phyloP scores from a whole-genome alignment of 2,329 filamentous ascomycete species.

The Cladophialophora psammophila region DNA sequence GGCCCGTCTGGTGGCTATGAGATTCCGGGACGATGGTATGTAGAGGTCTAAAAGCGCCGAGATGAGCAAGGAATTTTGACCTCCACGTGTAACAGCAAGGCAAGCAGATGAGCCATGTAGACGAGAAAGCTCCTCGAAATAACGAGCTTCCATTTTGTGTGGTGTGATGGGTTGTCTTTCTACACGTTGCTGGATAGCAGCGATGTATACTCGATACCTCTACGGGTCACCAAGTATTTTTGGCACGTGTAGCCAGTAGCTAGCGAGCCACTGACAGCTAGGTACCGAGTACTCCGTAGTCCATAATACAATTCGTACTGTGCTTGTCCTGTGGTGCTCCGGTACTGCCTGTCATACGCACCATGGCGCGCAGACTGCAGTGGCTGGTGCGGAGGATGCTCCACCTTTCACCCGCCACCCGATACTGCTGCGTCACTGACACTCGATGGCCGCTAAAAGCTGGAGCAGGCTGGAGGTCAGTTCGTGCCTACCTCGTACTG shows the following conservation, averaged over 20 bases:
- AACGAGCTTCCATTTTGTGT: constrained; percentile 17
- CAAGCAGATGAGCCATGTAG: constrained; percentile 22
- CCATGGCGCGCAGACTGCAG: not conserved
- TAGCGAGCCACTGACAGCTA: too few relatives aligned
- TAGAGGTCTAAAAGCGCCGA: constrained; percentile 27
- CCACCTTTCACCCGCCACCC: constrained; percentile 12
- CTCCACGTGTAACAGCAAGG: constrained; percentile 30
- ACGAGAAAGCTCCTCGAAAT: constrained; percentile 23
- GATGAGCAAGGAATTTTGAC: constrained; percentile 23
- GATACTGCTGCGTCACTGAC: constrained; percentile 17
- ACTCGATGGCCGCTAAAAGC: not conserved
- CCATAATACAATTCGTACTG: too few relatives aligned
- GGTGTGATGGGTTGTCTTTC: not conserved
- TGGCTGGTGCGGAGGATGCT: constrained; percentile 5
- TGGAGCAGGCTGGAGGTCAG: not conserved
- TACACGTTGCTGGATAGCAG: not conserved
- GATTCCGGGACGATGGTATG: constrained; percentile 25
- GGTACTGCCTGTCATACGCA: too few relatives aligned
- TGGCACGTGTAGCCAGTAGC: too few relatives aligned
- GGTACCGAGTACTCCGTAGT: too few relatives aligned
- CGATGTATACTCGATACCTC: not conserved
- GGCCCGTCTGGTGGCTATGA: constrained; percentile 25
- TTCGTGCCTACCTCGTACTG: not conserved
- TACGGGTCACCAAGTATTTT: not conserved
- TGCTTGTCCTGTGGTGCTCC: too few relatives aligned